Percentiles rank a stretch among this genome's conserved stretches.
These are phyloP conservation scores for Ceriops zippeliana DNA, from an alignment of 345 rosid species.

Conservation along the genomic window DNA sequence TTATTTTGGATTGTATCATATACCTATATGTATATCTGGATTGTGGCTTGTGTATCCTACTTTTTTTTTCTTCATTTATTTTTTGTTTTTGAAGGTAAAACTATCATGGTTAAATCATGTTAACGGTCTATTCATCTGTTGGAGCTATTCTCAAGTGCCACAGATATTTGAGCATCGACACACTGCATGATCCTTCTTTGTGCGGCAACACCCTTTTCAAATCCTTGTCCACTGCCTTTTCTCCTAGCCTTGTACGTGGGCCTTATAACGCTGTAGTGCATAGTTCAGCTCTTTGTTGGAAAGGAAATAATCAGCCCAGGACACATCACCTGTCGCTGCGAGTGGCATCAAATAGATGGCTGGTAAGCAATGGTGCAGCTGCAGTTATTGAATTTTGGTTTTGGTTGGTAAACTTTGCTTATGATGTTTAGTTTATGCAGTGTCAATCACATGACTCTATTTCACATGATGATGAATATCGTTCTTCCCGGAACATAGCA, in stretches of 20 bases:
- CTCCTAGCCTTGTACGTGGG: conserved; percentile 24
- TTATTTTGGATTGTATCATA: no score
- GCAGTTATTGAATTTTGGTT: not conserved
- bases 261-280: conserved; percentile 24
- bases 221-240: conserved; percentile 26
- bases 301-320: conserved; percentile 28
- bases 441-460: conserved; percentile 46
- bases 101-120: conserved; percentile 61
- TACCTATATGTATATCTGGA: not conserved
- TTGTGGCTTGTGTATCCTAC: not conserved
- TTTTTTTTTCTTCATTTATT: conserved; percentile 1
- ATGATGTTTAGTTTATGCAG: conserved; percentile 31
- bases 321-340: conserved; percentile 23
- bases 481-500: conserved; percentile 85
- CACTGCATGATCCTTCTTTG: conserved; percentile 22
- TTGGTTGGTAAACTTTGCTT: conserved; percentile 4
- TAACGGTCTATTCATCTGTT: conserved; percentile 39
- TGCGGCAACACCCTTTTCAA: conserved; percentile 25
- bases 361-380: conserved; percentile 40
- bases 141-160: conserved; percentile 39
- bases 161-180: conserved; percentile 17
- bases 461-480: conserved; percentile 73
- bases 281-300: conserved; percentile 38
- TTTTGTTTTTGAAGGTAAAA: conserved; percentile 27
- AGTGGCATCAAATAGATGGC: conserved; percentile 43